Conservation (phyloP, 768 basidiomycete genomes). For the Suillus weaverae region DNA sequence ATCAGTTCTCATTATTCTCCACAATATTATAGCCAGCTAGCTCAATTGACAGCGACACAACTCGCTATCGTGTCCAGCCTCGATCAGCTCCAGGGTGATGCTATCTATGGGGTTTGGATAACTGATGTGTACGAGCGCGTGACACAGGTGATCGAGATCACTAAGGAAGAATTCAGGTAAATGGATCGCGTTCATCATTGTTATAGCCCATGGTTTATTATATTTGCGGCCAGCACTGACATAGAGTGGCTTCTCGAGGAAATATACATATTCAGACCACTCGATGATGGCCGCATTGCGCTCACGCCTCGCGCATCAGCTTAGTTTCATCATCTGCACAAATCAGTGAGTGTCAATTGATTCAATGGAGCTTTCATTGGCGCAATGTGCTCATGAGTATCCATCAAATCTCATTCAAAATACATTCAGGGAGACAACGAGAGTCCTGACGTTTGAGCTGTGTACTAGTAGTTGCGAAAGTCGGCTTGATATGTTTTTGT, state of each 20-base stretch:
- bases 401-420: not conserved
- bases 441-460: not conserved
- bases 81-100: constrained; percentile 15
- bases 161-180: constrained; percentile 22
- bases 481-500: not conserved
- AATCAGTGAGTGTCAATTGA: not conserved
- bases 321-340: not conserved
- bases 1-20: not conserved
- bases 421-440: not conserved
- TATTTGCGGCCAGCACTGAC: constrained; percentile 14
- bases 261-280: constrained; percentile 31
- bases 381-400: not conserved
- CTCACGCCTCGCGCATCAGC: constrained; percentile 21
- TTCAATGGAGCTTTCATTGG: not conserved
- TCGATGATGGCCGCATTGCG: constrained; percentile 29
- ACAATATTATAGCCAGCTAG: constrained; percentile 13
- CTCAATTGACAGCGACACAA: constrained; percentile 22
- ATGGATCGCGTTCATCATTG: constrained; percentile 3
- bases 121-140: constrained; percentile 2
- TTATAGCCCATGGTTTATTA: not conserved
- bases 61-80: constrained; percentile 21
- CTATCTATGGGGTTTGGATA: constrained; percentile 18
- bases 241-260: constrained; percentile 25
- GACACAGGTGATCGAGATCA: constrained; percentile 2
- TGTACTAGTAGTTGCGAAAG: not conserved